Percentiles rank a stretch among this genome's conserved stretches.
Conservation (phyloP, 169 alveolate species). For the Eimeria acervulina region DNA sequence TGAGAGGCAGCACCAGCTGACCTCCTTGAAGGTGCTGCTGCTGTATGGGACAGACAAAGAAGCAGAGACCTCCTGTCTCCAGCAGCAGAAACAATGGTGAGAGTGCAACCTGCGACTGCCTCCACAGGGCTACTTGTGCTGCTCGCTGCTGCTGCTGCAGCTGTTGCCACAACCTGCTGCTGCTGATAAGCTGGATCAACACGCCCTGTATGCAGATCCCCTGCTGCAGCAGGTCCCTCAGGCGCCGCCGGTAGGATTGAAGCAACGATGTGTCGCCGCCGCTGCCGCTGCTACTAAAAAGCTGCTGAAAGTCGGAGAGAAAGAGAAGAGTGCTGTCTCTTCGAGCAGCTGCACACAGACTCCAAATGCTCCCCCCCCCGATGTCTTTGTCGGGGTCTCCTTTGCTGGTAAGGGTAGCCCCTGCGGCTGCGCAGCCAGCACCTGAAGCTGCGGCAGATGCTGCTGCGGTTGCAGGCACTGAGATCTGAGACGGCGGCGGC, state of each 20-base stretch:
- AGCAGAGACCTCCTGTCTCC: slow-evolving; percentile 54
- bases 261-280: neutral
- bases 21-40: neutral
- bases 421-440: slow-evolving; percentile 4
- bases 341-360: slow-evolving; percentile 1
- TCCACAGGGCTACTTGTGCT: slow-evolving; percentile 60
- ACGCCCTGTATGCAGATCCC: slow-evolving; percentile 79
- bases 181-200: slow-evolving; percentile 36
- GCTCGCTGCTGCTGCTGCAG: slow-evolving; percentile 80
- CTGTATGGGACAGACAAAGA: slow-evolving; percentile 60
- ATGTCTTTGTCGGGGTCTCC: slow-evolving; percentile 1
- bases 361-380: neutral
- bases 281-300: neutral
- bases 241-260: slow-evolving; percentile 46
- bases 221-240: slow-evolving; percentile 50
- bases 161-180: slow-evolving; percentile 51
- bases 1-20: neutral
- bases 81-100: slow-evolving; percentile 73
- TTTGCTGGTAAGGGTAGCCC: neutral
- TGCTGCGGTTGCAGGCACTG: neutral
- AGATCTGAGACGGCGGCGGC: neutral
- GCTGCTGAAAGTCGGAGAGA: slow-evolving; percentile 23
- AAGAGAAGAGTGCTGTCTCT: slow-evolving; percentile 26
- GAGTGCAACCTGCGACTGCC: slow-evolving; percentile 5
- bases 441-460: slow-evolving; percentile 11